phyloP scores from a whole-genome alignment of 2,329 filamentous ascomycete species.

The Trichoderma sp. region DNA sequence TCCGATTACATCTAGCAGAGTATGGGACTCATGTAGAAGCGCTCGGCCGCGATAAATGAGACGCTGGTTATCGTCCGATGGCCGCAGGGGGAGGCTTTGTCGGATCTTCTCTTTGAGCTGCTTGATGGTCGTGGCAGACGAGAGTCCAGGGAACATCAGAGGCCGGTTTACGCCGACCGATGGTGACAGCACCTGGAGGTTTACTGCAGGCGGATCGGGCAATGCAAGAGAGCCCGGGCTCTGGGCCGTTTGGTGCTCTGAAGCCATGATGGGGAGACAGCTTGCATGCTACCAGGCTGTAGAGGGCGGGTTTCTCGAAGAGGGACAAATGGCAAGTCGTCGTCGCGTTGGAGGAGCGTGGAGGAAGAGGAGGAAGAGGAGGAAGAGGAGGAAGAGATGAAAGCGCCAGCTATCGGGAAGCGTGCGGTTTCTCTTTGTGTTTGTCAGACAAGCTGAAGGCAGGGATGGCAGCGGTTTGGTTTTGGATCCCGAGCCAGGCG shows the following conservation, averaged over 20 bases:
- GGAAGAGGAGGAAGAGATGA: not conserved
- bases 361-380: not conserved
- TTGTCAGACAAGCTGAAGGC: conserved; percentile 26
- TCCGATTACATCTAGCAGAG: conserved; percentile 59
- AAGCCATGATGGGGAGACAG: conserved; percentile 43
- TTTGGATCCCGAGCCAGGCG: conserved; percentile 1
- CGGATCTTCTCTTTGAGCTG: conserved; percentile 62
- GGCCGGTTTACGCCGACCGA: conserved; percentile 55
- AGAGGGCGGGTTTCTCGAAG: not conserved
- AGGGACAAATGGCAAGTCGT: not conserved
- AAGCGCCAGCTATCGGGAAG: conserved; percentile 7
- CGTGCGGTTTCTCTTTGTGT: conserved; percentile 24
- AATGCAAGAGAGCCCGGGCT: conserved; percentile 29
- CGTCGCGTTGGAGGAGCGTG: not conserved
- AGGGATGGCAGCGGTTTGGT: conserved; percentile 2
- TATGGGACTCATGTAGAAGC: conserved; percentile 56
- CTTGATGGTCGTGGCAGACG: conserved; percentile 54
- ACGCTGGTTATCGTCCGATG: conserved; percentile 57
- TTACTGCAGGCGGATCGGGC: conserved; percentile 47
- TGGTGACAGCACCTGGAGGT: conserved; percentile 61
- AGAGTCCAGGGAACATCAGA: conserved; percentile 51
- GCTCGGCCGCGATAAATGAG: conserved; percentile 63
- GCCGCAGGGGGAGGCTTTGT: conserved; percentile 51
- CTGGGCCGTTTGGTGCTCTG: conserved; percentile 32
- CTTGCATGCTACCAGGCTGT: conserved; percentile 32